These are phyloP conservation scores for Datisca glomerata DNA, from an alignment of 306 rosid genomes.

Conservation along the genomic window DNA sequence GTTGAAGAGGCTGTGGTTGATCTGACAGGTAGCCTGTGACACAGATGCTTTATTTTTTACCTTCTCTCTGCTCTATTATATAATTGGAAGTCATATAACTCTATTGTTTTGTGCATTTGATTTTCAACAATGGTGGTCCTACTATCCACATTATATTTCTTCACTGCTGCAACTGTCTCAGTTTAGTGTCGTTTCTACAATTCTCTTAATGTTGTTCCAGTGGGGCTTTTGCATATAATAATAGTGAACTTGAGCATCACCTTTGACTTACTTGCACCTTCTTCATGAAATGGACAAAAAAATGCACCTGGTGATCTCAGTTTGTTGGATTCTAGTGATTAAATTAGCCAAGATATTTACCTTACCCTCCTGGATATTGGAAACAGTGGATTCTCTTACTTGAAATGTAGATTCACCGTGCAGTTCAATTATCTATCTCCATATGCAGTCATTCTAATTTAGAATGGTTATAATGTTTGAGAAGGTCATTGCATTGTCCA, in stretches of 20 bases:
- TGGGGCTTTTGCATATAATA: background rate
- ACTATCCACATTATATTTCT: background rate
- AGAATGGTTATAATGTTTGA: too few relatives aligned
- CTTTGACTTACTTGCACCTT: slow-evolving; percentile 18
- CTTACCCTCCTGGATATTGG: too few relatives aligned
- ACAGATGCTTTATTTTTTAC: too few relatives aligned
- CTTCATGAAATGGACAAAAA: too few relatives aligned
- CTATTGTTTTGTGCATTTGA: slow-evolving; percentile 7
- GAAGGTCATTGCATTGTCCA: too few relatives aligned
- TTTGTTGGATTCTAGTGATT: too few relatives aligned
- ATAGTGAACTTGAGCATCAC: background rate
- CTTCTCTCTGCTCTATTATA: background rate
- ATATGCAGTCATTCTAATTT: too few relatives aligned
- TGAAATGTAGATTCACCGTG: too few relatives aligned
- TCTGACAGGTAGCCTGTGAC: slow-evolving; percentile 33
- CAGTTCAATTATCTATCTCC: too few relatives aligned
- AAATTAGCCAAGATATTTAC: too few relatives aligned
- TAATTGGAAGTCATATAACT: background rate
- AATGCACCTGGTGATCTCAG: too few relatives aligned
- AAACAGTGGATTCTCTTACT: too few relatives aligned
- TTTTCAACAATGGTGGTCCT: background rate
- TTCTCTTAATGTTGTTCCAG: background rate
- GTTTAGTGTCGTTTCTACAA: background rate
- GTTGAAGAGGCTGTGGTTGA: slow-evolving; percentile 61
- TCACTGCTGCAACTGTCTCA: background rate